Percentiles rank a stretch among this genome's conserved stretches.
These are phyloP conservation scores for Nannochloris sp. DNA, from an alignment of 139 green algal genomes.

Conservation along the genomic window DNA sequence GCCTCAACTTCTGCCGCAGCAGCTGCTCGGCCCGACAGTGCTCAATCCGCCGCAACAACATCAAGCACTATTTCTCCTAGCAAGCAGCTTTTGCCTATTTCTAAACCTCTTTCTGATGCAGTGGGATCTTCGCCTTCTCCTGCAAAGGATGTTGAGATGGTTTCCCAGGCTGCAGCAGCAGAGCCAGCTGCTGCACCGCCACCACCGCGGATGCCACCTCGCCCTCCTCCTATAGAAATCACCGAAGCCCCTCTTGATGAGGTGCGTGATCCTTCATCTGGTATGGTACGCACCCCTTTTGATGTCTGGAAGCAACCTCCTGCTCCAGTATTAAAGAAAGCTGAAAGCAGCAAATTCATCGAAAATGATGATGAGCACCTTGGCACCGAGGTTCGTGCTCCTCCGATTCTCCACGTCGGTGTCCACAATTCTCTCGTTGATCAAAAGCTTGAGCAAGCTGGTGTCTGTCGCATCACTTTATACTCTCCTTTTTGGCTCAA, in stretches of 20 bases:
- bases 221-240: not conserved
- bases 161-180: not conserved
- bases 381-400: constrained; percentile 10
- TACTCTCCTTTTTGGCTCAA: constrained; percentile 70
- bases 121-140: not conserved
- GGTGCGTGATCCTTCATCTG: not conserved
- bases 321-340: too few relatives aligned
- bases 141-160: not conserved
- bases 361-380: too few relatives aligned
- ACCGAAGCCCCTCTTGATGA: not conserved
- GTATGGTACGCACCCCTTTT: not conserved
- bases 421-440: constrained; percentile 48
- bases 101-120: not conserved
- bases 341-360: too few relatives aligned
- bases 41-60: too few relatives aligned
- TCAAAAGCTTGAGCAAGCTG: not conserved
- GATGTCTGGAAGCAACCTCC: not conserved
- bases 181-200: not conserved
- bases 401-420: constrained; percentile 40
- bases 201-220: not conserved
- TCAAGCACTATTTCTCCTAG: too few relatives aligned
- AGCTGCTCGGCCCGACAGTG: not conserved
- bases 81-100: too few relatives aligned
- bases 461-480: constrained; percentile 41
- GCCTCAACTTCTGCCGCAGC: not conserved